phyloP scores from a whole-genome alignment of 768 basidiomycete species.

The Rhodotorula sphaerocarpa region DNA sequence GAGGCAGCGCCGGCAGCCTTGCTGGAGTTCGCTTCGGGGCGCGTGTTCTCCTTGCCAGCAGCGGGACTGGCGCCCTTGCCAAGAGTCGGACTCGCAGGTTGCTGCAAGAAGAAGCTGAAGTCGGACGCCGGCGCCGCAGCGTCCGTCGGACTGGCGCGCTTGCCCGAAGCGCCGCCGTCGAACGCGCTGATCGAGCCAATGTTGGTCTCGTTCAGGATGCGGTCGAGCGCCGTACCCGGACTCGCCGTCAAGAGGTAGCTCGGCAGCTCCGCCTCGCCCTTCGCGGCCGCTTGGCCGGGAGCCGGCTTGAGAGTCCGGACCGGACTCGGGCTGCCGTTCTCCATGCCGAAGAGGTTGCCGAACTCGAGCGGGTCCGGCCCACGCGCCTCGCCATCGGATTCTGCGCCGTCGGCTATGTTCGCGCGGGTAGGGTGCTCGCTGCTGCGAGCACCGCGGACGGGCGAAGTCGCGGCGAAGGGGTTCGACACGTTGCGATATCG shows the following conservation, averaged over 20 bases:
- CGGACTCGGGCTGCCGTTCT: constrained; percentile 25
- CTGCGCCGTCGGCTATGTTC: constrained; percentile 2
- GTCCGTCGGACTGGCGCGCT: neutral
- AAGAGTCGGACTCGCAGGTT: constrained; percentile 13
- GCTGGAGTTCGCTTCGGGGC: too few relatives aligned
- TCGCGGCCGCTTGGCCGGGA: neutral
- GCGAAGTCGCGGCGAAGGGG: constrained; percentile 15
- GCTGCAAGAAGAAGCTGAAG: constrained; percentile 24
- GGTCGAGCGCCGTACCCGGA: constrained; percentile 33
- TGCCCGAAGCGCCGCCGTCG: neutral
- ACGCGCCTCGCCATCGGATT: constrained; percentile 11
- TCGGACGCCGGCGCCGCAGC: neutral
- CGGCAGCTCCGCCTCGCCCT: constrained; percentile 9
- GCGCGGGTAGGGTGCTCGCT: neutral
- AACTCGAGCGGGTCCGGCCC: constrained; percentile 11
- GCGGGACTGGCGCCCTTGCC: too few relatives aligned
- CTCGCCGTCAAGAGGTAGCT: constrained; percentile 35
- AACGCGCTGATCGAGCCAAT: constrained; percentile 11
- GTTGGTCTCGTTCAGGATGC: constrained; percentile 35
- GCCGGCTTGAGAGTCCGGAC: neutral
- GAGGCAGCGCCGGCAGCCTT: neutral
- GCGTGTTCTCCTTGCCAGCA: constrained; percentile 24
- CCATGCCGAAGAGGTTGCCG: constrained; percentile 9
- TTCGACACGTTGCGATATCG: neutral
- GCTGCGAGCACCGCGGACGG: constrained; percentile 13